phyloP scores from a whole-genome alignment of 2,329 filamentous ascomycete species.

The Ceratocystis albifundus region DNA sequence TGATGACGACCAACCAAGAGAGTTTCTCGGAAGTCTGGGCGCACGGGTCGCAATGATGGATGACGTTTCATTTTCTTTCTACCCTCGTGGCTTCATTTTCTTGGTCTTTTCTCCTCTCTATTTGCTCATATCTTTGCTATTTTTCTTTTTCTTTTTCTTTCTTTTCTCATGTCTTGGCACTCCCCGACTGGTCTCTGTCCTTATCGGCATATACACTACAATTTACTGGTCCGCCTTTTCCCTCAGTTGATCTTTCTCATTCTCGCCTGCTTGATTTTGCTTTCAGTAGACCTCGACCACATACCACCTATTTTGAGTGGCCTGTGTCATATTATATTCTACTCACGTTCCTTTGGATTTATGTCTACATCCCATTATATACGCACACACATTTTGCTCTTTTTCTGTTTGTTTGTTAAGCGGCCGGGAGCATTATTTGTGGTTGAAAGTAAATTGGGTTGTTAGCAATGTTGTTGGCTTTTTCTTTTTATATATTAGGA shows the following conservation, averaged over 20 bases:
- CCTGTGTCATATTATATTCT: background rate
- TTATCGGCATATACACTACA: no score
- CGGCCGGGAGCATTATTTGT: background rate
- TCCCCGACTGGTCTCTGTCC: background rate
- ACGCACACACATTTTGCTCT: background rate
- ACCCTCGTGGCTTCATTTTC: background rate
- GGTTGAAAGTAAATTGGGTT: background rate
- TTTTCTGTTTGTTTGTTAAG: background rate
- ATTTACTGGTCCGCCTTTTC: background rate
- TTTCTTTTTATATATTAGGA: background rate
- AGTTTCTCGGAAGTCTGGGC: slow-evolving; percentile 4
- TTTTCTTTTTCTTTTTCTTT: background rate
- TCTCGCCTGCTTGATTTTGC: background rate
- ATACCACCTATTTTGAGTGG: background rate
- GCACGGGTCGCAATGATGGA: slow-evolving; percentile 8
- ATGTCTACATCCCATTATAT: background rate
- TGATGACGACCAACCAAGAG: slow-evolving; percentile 8
- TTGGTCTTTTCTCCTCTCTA: background rate
- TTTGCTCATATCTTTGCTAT: background rate
- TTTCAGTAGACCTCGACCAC: background rate
- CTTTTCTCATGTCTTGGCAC: background rate
- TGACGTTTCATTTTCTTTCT: background rate
- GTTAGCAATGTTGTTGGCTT: background rate
- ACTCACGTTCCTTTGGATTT: background rate
- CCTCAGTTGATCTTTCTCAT: background rate